Base-by-base conservation (phyloP, 495 filamentous ascomycete genomes). In the Aspergillus panamensis region DNA sequence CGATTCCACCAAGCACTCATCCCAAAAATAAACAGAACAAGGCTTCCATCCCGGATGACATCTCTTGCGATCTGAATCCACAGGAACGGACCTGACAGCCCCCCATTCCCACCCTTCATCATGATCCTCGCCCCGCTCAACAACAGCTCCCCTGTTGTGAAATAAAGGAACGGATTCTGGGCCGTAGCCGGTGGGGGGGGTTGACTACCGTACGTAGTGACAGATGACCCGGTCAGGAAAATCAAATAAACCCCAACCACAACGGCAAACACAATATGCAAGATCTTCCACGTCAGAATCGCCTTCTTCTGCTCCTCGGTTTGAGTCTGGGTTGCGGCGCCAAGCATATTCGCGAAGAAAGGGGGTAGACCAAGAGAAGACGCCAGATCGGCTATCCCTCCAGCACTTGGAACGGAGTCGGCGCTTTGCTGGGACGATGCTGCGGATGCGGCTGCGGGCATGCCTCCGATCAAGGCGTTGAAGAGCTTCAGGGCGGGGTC, bases 1-100 rank as follows among this genome's bases (percentile, higher is more conserved):
- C 74, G 72, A 58, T 77, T 77, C 76, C 80, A 84, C 87, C 88
- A 93, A 51, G 79, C 78, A 56, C 83, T 80, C 30, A 82, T 74
- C 13, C 91, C 91, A 63, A 96, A 69, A 53, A 91, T 81, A 78
- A 96, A 96, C 3, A 96, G 71, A 50, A 88, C 81, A 4, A 96
- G 85, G 59, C 87, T 84, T 0, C 79, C 81, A 72, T 95, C 94
- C 53, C 87, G 72, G 51, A 85, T 73, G 19, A 81, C 78, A 51
- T 87, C 74, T 58, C 79, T 77, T 13, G 86, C 64, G 58, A 77
- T 73, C 51, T 83, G 75, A 57, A 88, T 79, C 45, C 83, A 84
- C 69, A 87, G 61, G 17, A 58, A 37, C 3, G 56, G 56, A 4
- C 56, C 56, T 57, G 85, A 76, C 12, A 85, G 79, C 13, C 72